Evolutionary conservation across 257 asterid genomes (phyloP).

Genomic region (Forsythia suspensa): DNA sequence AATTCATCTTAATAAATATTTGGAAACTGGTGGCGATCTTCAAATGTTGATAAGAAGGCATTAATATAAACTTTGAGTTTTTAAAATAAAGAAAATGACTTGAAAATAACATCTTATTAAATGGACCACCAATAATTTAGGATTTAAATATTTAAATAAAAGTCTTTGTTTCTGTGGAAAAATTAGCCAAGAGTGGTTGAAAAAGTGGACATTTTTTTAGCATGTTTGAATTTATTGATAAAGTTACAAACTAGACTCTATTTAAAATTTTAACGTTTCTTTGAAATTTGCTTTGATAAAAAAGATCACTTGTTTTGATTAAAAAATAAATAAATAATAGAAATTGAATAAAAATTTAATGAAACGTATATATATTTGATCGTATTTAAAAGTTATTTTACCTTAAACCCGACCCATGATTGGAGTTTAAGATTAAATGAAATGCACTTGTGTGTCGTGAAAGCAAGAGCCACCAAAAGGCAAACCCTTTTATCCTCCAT

Average conservation of each 20-base stretch:
- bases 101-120: constrained; percentile 5
- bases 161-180: not conserved
- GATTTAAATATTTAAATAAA: not conserved
- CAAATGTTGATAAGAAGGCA: not conserved
- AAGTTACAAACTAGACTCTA: not conserved
- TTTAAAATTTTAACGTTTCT: too few species aligned
- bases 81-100: constrained; percentile 19
- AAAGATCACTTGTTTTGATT: not conserved
- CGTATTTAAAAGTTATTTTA: too few species aligned
- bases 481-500: not conserved
- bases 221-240: not conserved
- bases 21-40: too few species aligned
- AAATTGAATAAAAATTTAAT: not conserved
- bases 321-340: not conserved
- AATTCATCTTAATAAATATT: too few species aligned
- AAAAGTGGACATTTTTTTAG: not conserved
- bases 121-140: constrained; percentile 32
- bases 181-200: not conserved
- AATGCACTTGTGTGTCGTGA: not conserved
- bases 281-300: too few species aligned
- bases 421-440: too few species aligned
- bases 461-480: constrained; percentile 2
- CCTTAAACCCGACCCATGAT: not conserved
- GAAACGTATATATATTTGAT: too few species aligned
- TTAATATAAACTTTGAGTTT: constrained; percentile 1